These are phyloP conservation scores for Auricularia sp. DNA, from an alignment of 768 basidiomycete genomes.

Conservation along the genomic window DNA sequence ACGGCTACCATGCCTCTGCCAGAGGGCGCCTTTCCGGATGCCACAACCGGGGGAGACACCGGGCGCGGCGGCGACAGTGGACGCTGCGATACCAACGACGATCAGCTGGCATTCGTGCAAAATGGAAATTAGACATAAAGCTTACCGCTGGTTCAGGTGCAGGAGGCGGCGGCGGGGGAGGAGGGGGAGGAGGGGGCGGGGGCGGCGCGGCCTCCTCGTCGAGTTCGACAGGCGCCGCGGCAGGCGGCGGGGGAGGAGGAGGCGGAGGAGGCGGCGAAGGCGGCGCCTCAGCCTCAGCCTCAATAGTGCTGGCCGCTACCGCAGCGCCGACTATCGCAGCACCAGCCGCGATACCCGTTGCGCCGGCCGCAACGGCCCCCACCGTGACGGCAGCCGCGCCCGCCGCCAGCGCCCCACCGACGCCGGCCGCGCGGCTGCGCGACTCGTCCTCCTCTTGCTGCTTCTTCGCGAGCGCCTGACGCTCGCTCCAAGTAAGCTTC, in stretches of 20 bases:
- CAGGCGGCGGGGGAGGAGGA: too few relatives aligned
- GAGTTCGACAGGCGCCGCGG: conserved; percentile 17
- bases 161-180: conserved; percentile 13
- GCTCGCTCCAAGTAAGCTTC: conserved; percentile 89
- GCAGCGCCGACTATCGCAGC: conserved; percentile 14
- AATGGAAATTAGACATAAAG: too few relatives aligned
- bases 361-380: conserved; percentile 29
- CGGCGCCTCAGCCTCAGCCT: conserved; percentile 15
- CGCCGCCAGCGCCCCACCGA: conserved; percentile 25
- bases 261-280: conserved; percentile 26
- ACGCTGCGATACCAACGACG: neutral
- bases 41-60: conserved; percentile 21
- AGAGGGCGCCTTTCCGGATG: conserved; percentile 15
- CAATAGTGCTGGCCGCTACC: conserved; percentile 11
- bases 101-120: too few relatives aligned
- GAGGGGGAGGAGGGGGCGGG: conserved; percentile 28
- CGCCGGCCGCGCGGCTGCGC: conserved; percentile 44
- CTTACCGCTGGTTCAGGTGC: neutral
- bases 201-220: conserved; percentile 30
- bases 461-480: conserved; percentile 85
- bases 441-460: conserved; percentile 71
- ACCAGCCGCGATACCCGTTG: conserved; percentile 34
- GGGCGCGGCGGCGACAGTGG: conserved; percentile 16
- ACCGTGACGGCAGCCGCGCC: conserved; percentile 17
- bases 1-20: conserved; percentile 53